Evolutionary conservation across 768 basidiomycete species (phyloP).

Genomic region (Rhodotorula taiwanensis): DNA sequence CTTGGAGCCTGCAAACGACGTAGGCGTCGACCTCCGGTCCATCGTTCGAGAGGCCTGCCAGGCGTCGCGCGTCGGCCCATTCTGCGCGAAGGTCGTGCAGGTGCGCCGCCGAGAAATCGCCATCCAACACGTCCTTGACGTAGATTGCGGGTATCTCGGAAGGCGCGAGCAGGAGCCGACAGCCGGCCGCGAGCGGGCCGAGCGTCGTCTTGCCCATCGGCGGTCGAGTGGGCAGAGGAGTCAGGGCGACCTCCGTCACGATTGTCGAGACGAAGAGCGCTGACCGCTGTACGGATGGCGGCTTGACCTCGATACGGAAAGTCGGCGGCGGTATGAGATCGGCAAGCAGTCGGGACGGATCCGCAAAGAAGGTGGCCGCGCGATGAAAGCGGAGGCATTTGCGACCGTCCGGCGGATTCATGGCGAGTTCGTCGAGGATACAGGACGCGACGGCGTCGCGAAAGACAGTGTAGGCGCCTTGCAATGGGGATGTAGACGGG

Average conservation of each 20-base stretch:
- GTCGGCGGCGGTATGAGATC: neutral
- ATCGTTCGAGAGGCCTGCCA: no score
- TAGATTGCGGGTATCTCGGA: slow-evolving; percentile 5
- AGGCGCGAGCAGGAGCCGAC: slow-evolving; percentile 17
- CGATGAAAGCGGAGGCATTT: neutral
- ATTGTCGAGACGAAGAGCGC: slow-evolving; percentile 9
- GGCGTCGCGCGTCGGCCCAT: slow-evolving; percentile 7
- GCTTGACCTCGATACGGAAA: neutral
- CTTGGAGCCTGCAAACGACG: no score
- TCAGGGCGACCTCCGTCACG: neutral
- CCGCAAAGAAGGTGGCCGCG: slow-evolving; percentile 10
- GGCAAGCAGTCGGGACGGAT: neutral
- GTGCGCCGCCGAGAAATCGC: neutral
- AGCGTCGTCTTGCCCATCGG: no score
- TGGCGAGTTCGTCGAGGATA: slow-evolving; percentile 8
- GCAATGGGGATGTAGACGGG: neutral
- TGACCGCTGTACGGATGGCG: slow-evolving; percentile 4
- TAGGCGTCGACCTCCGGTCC: neutral
- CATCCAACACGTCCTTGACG: neutral
- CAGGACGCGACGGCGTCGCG: neutral
- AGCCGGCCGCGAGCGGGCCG: neutral
- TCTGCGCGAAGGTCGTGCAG: neutral
- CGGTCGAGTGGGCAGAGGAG: no score
- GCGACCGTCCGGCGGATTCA: neutral
- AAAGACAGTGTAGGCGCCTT: slow-evolving; percentile 13